These are phyloP conservation scores for Chalaropsis thielavioides DNA, from an alignment of 2,329 filamentous ascomycete species.

Conservation along the genomic window DNA sequence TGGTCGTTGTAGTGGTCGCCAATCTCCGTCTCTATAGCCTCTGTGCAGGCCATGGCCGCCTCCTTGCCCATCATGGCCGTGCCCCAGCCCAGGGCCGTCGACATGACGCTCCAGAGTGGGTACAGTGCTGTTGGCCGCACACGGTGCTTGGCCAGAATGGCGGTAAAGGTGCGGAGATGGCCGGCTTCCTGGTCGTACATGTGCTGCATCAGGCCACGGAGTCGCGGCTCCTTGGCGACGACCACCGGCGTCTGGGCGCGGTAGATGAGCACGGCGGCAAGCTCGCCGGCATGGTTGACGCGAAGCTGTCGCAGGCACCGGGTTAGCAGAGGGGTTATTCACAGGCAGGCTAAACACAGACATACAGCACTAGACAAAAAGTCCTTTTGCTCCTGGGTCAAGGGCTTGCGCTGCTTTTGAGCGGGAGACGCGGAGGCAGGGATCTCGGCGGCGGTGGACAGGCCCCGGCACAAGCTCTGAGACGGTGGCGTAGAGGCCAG, in stretches of 20 bases:
- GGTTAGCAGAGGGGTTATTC: neutral
- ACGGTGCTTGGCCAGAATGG: constrained; percentile 67
- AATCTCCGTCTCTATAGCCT: constrained; percentile 97
- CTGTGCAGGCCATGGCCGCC: constrained; percentile 96
- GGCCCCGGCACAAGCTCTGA: neutral
- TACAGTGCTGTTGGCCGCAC: constrained; percentile 88
- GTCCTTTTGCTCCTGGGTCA: constrained; percentile 55
- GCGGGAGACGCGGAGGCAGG: constrained; percentile 22
- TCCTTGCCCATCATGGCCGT: constrained; percentile 82
- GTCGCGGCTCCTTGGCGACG: constrained; percentile 65
- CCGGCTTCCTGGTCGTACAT: constrained; percentile 96
- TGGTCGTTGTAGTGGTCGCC: constrained; percentile 91
- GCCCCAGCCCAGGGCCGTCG: constrained; percentile 71
- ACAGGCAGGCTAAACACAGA: neutral
- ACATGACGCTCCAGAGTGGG: constrained; percentile 71
- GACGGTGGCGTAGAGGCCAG: neutral
- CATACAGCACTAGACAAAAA: constrained; percentile 59
- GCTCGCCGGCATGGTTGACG: constrained; percentile 93
- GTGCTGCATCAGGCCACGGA: constrained; percentile 83
- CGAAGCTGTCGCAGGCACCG: constrained; percentile 43
- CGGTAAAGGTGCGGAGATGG: constrained; percentile 77
- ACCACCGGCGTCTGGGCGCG: constrained; percentile 74
- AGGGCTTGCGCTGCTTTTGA: constrained; percentile 38
- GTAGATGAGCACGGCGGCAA: constrained; percentile 94
- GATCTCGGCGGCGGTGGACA: constrained; percentile 19